Evolutionary conservation across 1,139 yeast genomes (phyloP), one percentile per base, ranked within the genome.

Genomic region (Yamadazyma mexicana): DNA sequence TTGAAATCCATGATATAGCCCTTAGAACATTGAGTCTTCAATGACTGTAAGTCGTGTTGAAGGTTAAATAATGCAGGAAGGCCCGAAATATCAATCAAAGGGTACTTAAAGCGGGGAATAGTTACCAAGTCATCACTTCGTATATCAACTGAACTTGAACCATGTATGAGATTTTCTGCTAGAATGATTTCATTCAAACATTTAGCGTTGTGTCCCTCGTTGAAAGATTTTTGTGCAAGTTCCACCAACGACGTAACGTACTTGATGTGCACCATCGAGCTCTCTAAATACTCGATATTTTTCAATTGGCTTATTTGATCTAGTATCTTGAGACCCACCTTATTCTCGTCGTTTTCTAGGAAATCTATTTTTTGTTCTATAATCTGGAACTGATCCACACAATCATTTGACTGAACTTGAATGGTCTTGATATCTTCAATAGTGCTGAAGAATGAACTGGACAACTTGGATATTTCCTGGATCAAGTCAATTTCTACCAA

Each of bases 401-500:
- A 76, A 7, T 60, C 58, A 6, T 70, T 62, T 0, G 94, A 80
- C 46, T 79, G 79, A 1, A 58, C 56, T 40, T 81, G 79, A 34
- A 92, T 82, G 8, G 69, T 71, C 48, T 79, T 75, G 43, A 94
- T 75, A 50, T 87, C 95, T 40, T 82, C 89, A 42, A 94, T 66
- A 0, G 96, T 91, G 38, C 79, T 79, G 61, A 91, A 89, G 56
- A 92, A 92, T 3, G 91, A 82, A 43, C 81, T 80, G 0, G 96
- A 87, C 0, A 96, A 84, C 49, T 79, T 79, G 9, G 96, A 84
- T 28, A 92, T 89, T 58, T 91, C 96, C 34, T 78, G 74, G 16
- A 91, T 85, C 35, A 92, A 65, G 47, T 85, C 82, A 31, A 87
- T 69, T 59, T 92, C 98, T 1, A 92, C 91, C 1, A 82, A 72